phyloP scores from a whole-genome alignment of 148 eudicot species.

The Spergularia marina region DNA sequence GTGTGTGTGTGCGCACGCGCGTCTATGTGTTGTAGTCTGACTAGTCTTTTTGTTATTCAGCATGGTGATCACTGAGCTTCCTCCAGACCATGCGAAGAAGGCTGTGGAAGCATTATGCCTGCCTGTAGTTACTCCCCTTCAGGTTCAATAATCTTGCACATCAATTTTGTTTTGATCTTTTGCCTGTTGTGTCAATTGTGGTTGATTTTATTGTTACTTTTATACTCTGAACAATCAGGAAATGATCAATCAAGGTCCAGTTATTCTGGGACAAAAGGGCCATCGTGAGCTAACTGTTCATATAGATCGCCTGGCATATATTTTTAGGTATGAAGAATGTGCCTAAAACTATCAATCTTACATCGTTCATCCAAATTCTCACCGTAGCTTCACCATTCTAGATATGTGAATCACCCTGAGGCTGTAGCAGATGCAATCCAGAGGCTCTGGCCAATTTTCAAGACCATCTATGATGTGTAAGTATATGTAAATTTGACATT shows the following conservation, averaged over 20 bases:
- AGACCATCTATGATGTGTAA: constrained; percentile 90
- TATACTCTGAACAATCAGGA: constrained; percentile 51
- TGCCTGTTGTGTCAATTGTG: not conserved
- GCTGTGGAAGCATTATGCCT: constrained; percentile 90
- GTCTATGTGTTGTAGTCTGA: constrained; percentile 17
- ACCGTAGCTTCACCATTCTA: constrained; percentile 28
- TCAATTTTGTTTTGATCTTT: not conserved
- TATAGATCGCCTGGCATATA: constrained; percentile 95
- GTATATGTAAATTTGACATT: constrained; percentile 19
- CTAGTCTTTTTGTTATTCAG: constrained; percentile 44
- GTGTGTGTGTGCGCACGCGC: not conserved
- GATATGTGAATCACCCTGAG: constrained; percentile 93
- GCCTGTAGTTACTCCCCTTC: constrained; percentile 86
- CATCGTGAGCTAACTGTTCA: constrained; percentile 96
- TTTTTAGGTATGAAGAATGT: constrained; percentile 63
- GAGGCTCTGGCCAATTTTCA: constrained; percentile 93
- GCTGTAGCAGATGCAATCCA: constrained; percentile 99
- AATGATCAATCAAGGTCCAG: constrained; percentile 85
- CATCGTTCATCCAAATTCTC: not conserved
- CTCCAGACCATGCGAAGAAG: constrained; percentile 91
- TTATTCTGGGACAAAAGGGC: constrained; percentile 64
- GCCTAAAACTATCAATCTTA: not conserved
- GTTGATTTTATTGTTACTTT: not conserved
- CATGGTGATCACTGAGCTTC: constrained; percentile 94
- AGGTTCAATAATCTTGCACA: constrained; percentile 42